A percentile compares a stretch with the other conserved stretches of the same genome.
Conservation (phyloP, 208 protist genomes). For the Leishmania braziliensis region DNA sequence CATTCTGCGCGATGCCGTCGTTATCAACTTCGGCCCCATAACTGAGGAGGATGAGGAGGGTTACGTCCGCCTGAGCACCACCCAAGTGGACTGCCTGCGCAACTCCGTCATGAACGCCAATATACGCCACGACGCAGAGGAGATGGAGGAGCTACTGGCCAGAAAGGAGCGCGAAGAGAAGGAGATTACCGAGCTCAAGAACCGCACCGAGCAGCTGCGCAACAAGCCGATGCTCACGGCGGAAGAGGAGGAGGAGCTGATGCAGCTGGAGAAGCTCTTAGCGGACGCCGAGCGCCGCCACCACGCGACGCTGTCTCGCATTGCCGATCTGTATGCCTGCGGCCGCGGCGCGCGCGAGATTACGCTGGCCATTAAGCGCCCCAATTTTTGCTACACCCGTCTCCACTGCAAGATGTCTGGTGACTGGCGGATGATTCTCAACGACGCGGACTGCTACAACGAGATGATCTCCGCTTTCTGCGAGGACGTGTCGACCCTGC, state of each 20-base stretch:
- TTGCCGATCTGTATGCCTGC: constrained; percentile 54
- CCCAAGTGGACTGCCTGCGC: constrained; percentile 45
- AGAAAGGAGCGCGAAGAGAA: constrained; percentile 56
- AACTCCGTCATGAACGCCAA: constrained; percentile 39
- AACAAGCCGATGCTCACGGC: constrained; percentile 43
- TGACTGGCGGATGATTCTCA: constrained; percentile 61
- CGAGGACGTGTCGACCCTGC: constrained; percentile 42
- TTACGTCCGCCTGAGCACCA: constrained; percentile 56
- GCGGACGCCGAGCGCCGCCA: constrained; percentile 56
- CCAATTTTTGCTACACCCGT: constrained; percentile 52
- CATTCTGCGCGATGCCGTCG: constrained; percentile 54
- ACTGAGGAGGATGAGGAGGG: constrained; percentile 41
- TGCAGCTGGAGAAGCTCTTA: constrained; percentile 60
- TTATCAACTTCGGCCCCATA: constrained; percentile 67
- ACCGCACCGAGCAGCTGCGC: constrained; percentile 59
- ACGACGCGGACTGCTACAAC: constrained; percentile 40
- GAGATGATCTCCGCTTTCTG: constrained; percentile 51
- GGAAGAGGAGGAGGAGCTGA: constrained; percentile 78
- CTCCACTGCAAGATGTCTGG: constrained; percentile 68
- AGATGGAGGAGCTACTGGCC: constrained; percentile 60
- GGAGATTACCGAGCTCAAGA: constrained; percentile 59
- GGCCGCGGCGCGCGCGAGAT: constrained; percentile 67
- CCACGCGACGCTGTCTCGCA: constrained; percentile 58
- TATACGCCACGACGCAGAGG: constrained; percentile 59
- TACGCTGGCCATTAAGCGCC: constrained; percentile 43